phyloP scores from a whole-genome alignment of 345 rosid genomes.

The Acer campestre region DNA sequence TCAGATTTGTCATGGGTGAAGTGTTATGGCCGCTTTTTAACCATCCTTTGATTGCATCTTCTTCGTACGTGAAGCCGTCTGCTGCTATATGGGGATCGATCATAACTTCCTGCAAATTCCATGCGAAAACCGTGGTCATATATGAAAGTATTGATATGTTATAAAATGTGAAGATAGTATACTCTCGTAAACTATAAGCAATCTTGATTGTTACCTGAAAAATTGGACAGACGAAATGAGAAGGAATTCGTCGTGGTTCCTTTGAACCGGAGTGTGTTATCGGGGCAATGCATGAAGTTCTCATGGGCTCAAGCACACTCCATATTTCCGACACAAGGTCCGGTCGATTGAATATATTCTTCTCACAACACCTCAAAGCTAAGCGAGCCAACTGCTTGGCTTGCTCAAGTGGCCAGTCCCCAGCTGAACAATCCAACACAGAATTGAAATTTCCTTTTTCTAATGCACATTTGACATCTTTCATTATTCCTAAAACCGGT shows the following conservation, averaged over 20 bases:
- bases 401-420: constrained; percentile 74
- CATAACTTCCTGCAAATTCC: constrained; percentile 69
- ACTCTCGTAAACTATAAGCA: background rate
- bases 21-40: constrained; percentile 74
- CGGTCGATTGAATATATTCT: constrained; percentile 47
- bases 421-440: constrained; percentile 67
- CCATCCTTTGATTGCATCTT: constrained; percentile 88
- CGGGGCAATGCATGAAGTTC: constrained; percentile 33
- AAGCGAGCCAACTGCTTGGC: constrained; percentile 55
- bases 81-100: constrained; percentile 87
- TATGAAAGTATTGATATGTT: background rate
- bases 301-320: constrained; percentile 56
- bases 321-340: constrained; percentile 58
- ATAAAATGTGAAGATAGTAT: background rate
- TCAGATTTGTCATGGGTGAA: constrained; percentile 92
- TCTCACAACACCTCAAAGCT: constrained; percentile 75
- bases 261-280: constrained; percentile 37
- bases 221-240: constrained; percentile 92
- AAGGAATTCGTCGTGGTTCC: constrained; percentile 54
- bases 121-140: constrained; percentile 7
- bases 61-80: constrained; percentile 91
- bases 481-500: constrained; percentile 47
- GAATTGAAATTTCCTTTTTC: constrained; percentile 57
- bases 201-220: constrained; percentile 58
- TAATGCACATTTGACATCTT: constrained; percentile 65